Conservation (phyloP, 441 rosid species). For the Adansonia madagascariensis region DNA sequence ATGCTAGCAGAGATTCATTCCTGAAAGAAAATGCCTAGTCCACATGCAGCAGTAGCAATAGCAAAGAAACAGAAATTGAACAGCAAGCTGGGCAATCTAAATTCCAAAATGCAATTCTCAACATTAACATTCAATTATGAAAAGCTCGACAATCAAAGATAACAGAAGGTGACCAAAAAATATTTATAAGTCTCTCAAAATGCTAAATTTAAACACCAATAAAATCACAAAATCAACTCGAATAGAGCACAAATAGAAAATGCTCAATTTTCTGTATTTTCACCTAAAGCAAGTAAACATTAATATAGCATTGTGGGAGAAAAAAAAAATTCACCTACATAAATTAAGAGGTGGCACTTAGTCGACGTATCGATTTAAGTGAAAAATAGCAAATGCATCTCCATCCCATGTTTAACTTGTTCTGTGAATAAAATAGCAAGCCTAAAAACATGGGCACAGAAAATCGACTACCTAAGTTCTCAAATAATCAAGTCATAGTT, state of each 20-base stretch:
- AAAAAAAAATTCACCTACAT: not conserved
- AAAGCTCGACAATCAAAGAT: slow-evolving; percentile 2
- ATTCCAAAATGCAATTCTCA: not conserved
- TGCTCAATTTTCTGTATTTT: not conserved
- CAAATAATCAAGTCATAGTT: not conserved
- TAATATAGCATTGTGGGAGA: not conserved
- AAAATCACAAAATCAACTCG: not conserved
- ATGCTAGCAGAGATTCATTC: slow-evolving; percentile 20
- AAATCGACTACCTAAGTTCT: not conserved
- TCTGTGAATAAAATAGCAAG: not conserved
- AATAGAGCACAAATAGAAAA: not conserved
- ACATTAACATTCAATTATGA: slow-evolving; percentile 4
- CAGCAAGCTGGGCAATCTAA: slow-evolving; percentile 6
- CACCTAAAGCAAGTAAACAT: not conserved
- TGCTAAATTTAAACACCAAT: not conserved
- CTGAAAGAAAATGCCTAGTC: not conserved
- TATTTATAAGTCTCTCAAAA: not conserved
- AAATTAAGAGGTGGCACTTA: not conserved
- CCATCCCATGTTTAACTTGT: not conserved
- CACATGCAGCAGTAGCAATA: slow-evolving; percentile 5
- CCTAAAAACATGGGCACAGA: not conserved
- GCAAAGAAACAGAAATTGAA: slow-evolving; percentile 3
- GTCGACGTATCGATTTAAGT: not conserved
- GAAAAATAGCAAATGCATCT: not conserved
- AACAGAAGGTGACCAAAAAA: not conserved